Percentiles rank a stretch among this genome's conserved stretches.
Conservation (phyloP, 2,329 filamentous ascomycete species). For the Simplicillium aogashimaense region DNA sequence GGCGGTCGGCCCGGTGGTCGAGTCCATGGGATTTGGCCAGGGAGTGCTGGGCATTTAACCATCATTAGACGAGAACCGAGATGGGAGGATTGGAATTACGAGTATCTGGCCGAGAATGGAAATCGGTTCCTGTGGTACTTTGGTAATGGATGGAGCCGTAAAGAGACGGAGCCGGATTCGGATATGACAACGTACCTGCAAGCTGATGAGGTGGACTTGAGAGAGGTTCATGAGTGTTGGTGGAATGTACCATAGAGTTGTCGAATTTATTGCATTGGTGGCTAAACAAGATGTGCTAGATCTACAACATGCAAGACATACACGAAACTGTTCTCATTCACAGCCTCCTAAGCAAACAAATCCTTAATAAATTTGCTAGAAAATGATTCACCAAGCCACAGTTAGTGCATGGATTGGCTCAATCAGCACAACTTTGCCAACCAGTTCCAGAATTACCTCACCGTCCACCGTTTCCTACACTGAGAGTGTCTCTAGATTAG, state of each 20-base stretch:
- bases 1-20: slow-evolving; percentile 50
- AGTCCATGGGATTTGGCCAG: slow-evolving; percentile 62
- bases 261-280: too few species aligned
- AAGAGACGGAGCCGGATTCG: slow-evolving; percentile 42
- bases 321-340: too few species aligned
- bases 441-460: too few species aligned
- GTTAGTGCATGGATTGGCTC: too few species aligned
- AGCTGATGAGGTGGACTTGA: slow-evolving; percentile 44
- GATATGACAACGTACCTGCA: slow-evolving; percentile 57
- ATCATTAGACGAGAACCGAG: slow-evolving; percentile 41
- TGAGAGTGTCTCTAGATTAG: too few species aligned
- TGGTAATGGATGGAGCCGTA: slow-evolving; percentile 56
- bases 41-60: slow-evolving; percentile 53
- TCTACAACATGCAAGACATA: too few species aligned
- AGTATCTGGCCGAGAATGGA: slow-evolving; percentile 28
- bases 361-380: too few species aligned
- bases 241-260: slow-evolving; percentile 33
- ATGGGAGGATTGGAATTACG: slow-evolving; percentile 46
- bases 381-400: too few species aligned
- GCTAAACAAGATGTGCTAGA: too few species aligned
- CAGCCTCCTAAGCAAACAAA: too few species aligned
- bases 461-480: too few species aligned
- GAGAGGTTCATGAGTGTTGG: slow-evolving; percentile 60
- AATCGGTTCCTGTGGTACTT: slow-evolving; percentile 53
- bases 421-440: too few species aligned